Evolutionary conservation across 768 basidiomycete species (phyloP).

Genomic region (Hortiboletus flavorubellus): DNA sequence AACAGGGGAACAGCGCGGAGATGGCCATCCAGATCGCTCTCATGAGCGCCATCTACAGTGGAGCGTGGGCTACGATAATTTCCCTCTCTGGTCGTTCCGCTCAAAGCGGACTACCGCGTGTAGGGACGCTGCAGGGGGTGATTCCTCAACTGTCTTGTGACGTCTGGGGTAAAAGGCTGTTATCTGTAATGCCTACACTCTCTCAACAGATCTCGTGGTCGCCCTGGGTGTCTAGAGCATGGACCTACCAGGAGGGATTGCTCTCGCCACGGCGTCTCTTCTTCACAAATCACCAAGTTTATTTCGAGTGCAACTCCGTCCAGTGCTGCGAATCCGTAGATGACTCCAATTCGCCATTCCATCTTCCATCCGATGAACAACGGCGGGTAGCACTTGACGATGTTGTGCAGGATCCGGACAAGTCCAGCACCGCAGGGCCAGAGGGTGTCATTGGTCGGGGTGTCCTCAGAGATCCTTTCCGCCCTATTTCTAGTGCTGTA

Average conservation of each 20-base stretch:
- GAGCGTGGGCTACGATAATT: slow-evolving; percentile 14
- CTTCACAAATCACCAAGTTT: slow-evolving; percentile 21
- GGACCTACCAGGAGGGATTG: slow-evolving; percentile 20
- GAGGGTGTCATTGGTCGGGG: slow-evolving; percentile 2
- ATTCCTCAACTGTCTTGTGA: slow-evolving; percentile 11
- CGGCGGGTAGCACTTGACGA: neutral
- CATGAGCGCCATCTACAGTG: slow-evolving; percentile 18
- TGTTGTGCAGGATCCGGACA: neutral
- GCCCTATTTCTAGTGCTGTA: neutral
- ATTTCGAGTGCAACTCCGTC: slow-evolving; percentile 15
- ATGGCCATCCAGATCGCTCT: slow-evolving; percentile 9
- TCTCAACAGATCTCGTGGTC: slow-evolving; percentile 4
- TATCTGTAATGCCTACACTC: slow-evolving; percentile 13
- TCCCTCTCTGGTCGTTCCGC: slow-evolving; percentile 5
- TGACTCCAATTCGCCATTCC: slow-evolving; percentile 13
- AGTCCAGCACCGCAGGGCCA: neutral
- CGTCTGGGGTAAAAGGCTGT: slow-evolving; percentile 1
- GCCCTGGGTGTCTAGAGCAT: slow-evolving; percentile 11
- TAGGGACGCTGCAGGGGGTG: slow-evolving; percentile 2
- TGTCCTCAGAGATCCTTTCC: slow-evolving; percentile 10
- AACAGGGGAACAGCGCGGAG: slow-evolving; percentile 8
- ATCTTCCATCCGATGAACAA: slow-evolving; percentile 4
- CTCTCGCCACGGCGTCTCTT: slow-evolving; percentile 15
- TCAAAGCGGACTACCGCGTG: slow-evolving; percentile 13
- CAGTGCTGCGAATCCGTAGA: slow-evolving; percentile 14